Percentiles rank a stretch among this genome's conserved stretches.
phyloP scores from a whole-genome alignment of 2,329 filamentous ascomycete genomes.

The Fusarium verticillioides region DNA sequence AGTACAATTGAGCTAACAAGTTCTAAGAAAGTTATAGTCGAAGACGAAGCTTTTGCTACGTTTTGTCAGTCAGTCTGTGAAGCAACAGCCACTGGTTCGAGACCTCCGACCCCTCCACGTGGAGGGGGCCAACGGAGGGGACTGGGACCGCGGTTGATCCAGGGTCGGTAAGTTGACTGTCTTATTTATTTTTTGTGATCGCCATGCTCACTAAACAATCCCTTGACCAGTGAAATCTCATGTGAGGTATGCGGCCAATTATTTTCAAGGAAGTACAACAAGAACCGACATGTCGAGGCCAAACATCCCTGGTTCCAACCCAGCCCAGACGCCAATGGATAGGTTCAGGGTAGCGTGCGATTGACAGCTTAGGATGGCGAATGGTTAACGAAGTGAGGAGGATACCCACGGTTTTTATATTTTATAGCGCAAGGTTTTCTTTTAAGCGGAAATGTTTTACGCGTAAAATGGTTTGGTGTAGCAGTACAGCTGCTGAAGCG shows the following conservation, averaged over 20 bases:
- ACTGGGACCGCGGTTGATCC: accelerated
- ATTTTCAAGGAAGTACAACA: background rate
- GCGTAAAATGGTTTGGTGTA: slow-evolving; percentile 73
- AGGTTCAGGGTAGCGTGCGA: background rate
- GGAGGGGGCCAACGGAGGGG: accelerated
- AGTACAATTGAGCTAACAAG: too few relatives aligned
- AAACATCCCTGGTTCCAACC: background rate
- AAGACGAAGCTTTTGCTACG: accelerated
- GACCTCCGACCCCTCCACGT: background rate
- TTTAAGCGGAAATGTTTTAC: background rate
- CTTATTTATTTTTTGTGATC: accelerated
- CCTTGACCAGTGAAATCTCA: background rate
- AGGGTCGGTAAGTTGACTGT: accelerated
- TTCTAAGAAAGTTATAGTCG: background rate
- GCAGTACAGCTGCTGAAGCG: slow-evolving; percentile 75
- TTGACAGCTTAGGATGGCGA: accelerated
- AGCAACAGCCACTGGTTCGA: background rate
- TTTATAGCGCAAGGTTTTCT: accelerated
- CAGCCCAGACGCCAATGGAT: accelerated
- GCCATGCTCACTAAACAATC: background rate
- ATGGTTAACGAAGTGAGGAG: accelerated
- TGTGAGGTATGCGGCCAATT: background rate
- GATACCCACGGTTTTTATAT: accelerated
- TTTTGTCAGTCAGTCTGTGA: background rate
- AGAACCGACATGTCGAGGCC: background rate